phyloP scores from a whole-genome alignment of 78 protist species.

The Ministeria vibrans region DNA sequence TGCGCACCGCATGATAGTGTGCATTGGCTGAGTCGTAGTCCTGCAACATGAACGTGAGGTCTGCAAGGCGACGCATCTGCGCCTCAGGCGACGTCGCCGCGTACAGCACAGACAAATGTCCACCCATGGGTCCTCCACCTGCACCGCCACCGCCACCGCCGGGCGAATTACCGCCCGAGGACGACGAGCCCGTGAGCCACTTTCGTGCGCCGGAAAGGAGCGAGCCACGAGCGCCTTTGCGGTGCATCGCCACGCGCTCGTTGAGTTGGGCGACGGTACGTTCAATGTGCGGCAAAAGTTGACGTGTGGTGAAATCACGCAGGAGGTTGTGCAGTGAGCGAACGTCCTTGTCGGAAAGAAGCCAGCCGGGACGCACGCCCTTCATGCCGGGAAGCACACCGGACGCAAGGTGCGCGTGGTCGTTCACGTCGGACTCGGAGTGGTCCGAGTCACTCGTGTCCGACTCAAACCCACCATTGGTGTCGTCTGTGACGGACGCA shows the following conservation, averaged over 20 bases:
- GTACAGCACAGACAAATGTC: background rate
- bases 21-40: slow-evolving; percentile 24
- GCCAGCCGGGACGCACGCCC: background rate
- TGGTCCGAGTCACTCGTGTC: background rate
- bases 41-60: slow-evolving; percentile 23
- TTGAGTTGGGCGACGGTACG: background rate
- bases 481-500: too few relatives aligned
- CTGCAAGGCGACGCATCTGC: slow-evolving; percentile 15
- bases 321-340: background rate
- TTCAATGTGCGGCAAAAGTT: background rate
- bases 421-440: background rate
- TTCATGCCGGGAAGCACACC: background rate
- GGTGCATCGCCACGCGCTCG: background rate
- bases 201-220: background rate
- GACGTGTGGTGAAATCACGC: background rate
- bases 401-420: background rate
- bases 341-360: background rate
- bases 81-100: slow-evolving; percentile 1
- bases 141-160: background rate
- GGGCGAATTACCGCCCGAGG: background rate
- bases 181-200: background rate
- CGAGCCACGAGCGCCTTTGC: slow-evolving; percentile 16
- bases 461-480: too few relatives aligned
- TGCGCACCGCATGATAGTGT: background rate
- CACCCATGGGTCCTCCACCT: background rate